Percentiles rank a stretch among this genome's conserved stretches.
Evolutionary conservation across 2,329 filamentous ascomycete species (phyloP).

Genomic region (Penicillium digitatum): DNA sequence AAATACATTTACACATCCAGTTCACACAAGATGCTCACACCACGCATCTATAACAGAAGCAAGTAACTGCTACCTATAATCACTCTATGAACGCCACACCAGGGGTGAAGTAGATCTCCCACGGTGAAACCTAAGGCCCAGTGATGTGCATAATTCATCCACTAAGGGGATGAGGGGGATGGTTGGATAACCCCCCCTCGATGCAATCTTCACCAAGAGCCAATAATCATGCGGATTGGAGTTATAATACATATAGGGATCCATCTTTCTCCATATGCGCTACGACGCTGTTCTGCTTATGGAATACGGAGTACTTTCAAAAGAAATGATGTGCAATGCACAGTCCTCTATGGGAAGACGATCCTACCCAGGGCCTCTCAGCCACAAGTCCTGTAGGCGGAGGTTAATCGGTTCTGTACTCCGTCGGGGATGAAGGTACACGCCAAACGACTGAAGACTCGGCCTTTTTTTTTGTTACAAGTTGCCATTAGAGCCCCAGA

Average conservation of each 20-base stretch:
- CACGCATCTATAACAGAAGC: neutral
- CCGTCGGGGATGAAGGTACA: neutral
- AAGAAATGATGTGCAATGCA: conserved; percentile 20
- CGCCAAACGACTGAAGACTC: conserved; percentile 4
- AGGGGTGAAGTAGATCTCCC: conserved; percentile 14
- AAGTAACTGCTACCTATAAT: conserved; percentile 4
- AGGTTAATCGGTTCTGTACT: conserved; percentile 15
- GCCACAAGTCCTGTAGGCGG: conserved; percentile 8
- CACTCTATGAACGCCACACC: conserved; percentile 21
- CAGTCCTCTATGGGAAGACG: conserved; percentile 7
- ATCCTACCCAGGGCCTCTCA: conserved; percentile 5
- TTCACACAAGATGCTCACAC: neutral
- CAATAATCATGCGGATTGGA: conserved; percentile 2
- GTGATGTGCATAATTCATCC: conserved; percentile 20
- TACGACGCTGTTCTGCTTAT: conserved; percentile 6
- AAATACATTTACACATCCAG: neutral
- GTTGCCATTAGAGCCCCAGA: neutral
- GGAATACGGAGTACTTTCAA: conserved; percentile 6
- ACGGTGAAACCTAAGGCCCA: conserved; percentile 16
- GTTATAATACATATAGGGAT: conserved; percentile 4
- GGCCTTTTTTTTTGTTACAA: neutral
- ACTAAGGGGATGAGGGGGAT: conserved; percentile 6
- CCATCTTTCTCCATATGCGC: conserved; percentile 4
- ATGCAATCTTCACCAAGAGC: neutral
- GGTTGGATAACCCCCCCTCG: neutral